phyloP scores from a whole-genome alignment of 441 rosid genomes.

The Gossypium gossypioides region DNA sequence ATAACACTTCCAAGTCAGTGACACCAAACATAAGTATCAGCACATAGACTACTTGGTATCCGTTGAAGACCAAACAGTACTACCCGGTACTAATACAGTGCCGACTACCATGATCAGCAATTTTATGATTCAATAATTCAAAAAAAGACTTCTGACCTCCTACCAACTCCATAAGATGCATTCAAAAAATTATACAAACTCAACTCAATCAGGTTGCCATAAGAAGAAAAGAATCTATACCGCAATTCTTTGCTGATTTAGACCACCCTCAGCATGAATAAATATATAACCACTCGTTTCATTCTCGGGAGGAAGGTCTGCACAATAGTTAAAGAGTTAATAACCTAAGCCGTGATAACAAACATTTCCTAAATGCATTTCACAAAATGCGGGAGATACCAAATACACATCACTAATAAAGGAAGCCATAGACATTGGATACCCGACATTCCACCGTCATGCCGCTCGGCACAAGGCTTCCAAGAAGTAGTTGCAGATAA shows the following conservation, averaged over 20 bases:
- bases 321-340: conserved; percentile 18
- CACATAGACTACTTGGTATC: too few species aligned
- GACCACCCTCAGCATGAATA: conserved; percentile 96
- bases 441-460: conserved; percentile 68
- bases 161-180: not conserved
- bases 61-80: too few species aligned
- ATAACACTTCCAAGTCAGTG: not conserved
- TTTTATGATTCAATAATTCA: not conserved
- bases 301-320: conserved; percentile 87
- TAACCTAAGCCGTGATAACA: not conserved
- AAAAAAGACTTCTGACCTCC: not conserved
- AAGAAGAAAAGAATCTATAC: conserved; percentile 38
- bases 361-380: not conserved
- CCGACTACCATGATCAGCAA: not conserved
- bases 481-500: conserved; percentile 88
- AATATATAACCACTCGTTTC: conserved; percentile 91
- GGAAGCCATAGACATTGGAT: conserved; percentile 22
- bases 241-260: conserved; percentile 95
- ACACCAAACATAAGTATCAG: not conserved
- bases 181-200: not conserved
- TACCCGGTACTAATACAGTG: too few species aligned
- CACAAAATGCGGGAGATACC: not conserved
- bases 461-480: conserved; percentile 98
- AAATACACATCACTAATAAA: not conserved
- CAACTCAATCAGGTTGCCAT: not conserved